A percentile compares a stretch with the other conserved stretches of the same genome.
Conservation (phyloP, 2,329 filamentous ascomycete genomes). For the Trichoderma sp. region DNA sequence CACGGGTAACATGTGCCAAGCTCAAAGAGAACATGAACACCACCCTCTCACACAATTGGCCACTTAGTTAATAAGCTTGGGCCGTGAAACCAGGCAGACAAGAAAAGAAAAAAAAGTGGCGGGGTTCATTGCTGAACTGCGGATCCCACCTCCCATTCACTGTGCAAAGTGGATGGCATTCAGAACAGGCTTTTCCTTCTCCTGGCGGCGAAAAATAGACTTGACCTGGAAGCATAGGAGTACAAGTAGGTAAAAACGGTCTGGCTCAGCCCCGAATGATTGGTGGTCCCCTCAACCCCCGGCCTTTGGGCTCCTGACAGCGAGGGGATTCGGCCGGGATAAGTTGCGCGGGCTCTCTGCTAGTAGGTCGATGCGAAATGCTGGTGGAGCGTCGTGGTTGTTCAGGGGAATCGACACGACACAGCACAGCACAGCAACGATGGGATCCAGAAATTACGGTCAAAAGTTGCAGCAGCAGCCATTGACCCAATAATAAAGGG, state of each 20-base stretch:
- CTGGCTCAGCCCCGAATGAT: neutral
- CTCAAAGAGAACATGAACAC: neutral
- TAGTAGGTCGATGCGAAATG: conserved; percentile 15
- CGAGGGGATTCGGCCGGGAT: conserved; percentile 7
- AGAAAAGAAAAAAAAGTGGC: conserved; percentile 7
- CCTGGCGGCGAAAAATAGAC: neutral
- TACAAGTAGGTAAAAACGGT: neutral
- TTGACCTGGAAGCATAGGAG: neutral
- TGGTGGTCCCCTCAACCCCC: neutral
- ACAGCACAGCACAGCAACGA: neutral
- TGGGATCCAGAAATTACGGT: conserved; percentile 21
- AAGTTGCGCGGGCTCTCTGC: neutral
- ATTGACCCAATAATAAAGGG: conserved; percentile 6
- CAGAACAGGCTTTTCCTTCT: neutral
- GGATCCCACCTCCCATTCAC: conserved; percentile 9
- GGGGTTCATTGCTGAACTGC: conserved; percentile 15
- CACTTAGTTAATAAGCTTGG: conserved; percentile 11
- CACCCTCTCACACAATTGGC: conserved; percentile 3
- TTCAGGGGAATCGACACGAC: neutral
- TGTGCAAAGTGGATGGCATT: neutral
- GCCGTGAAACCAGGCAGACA: conserved; percentile 6
- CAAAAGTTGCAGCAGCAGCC: conserved; percentile 14
- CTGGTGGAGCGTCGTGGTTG: conserved; percentile 11
- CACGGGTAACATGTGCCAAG: neutral
- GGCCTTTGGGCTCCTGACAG: conserved; percentile 1